Base-by-base conservation (phyloP, 2,329 filamentous ascomycete genomes). In the Hypoxylon sp. region DNA sequence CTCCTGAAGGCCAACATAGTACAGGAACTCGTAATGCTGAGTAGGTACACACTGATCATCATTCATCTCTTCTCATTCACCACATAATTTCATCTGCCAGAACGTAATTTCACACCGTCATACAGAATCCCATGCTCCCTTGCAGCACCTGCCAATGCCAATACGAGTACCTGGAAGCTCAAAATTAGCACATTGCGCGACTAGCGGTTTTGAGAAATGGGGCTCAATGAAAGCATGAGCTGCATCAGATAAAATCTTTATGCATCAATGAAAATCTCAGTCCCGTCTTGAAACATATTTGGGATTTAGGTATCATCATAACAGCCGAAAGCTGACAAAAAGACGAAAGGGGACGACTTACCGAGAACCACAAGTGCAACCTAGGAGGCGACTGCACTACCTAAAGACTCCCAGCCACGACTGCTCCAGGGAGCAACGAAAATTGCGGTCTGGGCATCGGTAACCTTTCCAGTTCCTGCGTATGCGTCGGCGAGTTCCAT, bases 391-490 rank as follows among this genome's bases (percentile, higher is more conserved):
- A 82, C 70, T 20, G 74, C 79, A 45, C 78, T 76, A 0, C 73
- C 79, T 71, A 92, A 74, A 2, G 83, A 84, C 60, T 81, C 80
- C 93, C 93, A 96, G 0, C 89, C 89, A 20, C 80, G 80, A 44
- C 70, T 77, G 61, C 80, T 82, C 94, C 95, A 98, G 4, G 96
- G 96, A 36, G 94, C 92, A 70, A 96, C 78, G 78, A 96, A 85
- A 46, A 93, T 85, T 5, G 91, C 90, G 68, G 86, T 87, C 78
- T 97, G 91, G 20, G 92, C 90, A 83, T 97, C 91, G 2, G 85
- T 86, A 2, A 88, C 83, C 62, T 82, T 87, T 0, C 91, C 89
- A 0, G 91, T 93, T 0, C 91, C 90, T 1, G 91, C 87, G 81
- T 92, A 93, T 4, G 93, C 91, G 68, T 82, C 81, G 1, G 92